Evolutionary conservation across 768 basidiomycete genomes (phyloP).

Genomic region (Russula emetica): DNA sequence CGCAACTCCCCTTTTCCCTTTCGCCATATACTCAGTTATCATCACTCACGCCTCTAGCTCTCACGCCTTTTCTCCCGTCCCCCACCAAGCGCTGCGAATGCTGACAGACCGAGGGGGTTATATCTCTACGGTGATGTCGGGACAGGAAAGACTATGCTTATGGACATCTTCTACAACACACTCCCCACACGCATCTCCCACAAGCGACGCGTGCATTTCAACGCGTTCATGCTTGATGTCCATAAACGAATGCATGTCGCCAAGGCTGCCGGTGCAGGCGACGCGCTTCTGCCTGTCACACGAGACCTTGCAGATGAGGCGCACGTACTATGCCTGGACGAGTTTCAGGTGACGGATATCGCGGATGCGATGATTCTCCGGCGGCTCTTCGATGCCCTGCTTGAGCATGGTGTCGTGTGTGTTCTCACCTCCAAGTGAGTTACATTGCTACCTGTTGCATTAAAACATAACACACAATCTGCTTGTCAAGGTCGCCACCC

Average conservation of each 20-base stretch:
- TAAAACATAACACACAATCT: neutral
- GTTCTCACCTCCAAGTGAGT: conserved; percentile 97
- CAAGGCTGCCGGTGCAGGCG: conserved; percentile 62
- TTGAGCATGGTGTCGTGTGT: conserved; percentile 85
- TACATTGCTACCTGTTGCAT: neutral
- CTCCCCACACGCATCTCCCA: conserved; percentile 61
- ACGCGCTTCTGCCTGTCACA: conserved; percentile 86
- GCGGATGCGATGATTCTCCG: conserved; percentile 98
- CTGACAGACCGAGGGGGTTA: conserved; percentile 56
- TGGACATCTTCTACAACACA: conserved; percentile 93
- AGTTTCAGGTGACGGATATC: conserved; percentile 98
- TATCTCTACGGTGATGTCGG: conserved; percentile 97
- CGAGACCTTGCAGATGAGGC: conserved; percentile 83
- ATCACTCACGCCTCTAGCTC: conserved; percentile 4
- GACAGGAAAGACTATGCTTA: conserved; percentile 97
- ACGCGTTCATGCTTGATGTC: conserved; percentile 99
- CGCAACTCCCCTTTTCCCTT: conserved; percentile 11
- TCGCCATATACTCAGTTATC: conserved; percentile 2
- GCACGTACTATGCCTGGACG: conserved; percentile 89
- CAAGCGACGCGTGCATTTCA: conserved; percentile 93
- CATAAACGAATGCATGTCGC: conserved; percentile 87
- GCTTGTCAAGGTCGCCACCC: conserved; percentile 77
- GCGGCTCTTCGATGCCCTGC: conserved; percentile 78
- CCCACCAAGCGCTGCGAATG: conserved; percentile 26
- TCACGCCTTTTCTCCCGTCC: conserved; percentile 21